Conservation (phyloP, 1,284 basidiomycete species). For the Stygiomarasmius scandens region DNA sequence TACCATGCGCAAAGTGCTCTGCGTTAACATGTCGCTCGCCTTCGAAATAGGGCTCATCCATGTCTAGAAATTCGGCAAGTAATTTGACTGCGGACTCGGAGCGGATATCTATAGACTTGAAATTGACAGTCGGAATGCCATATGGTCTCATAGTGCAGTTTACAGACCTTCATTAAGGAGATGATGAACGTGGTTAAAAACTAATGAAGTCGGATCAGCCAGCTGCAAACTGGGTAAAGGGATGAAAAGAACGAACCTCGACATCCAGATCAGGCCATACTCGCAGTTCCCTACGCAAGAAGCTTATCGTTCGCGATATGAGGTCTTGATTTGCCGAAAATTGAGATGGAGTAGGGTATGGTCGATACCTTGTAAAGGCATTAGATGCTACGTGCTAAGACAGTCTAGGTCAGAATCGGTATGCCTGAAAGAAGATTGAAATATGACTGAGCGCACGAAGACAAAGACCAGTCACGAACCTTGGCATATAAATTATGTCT, state of each 20-base stretch:
- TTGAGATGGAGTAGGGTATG: slow-evolving; percentile 79
- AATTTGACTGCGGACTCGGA: slow-evolving; percentile 83
- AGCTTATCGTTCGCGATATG: slow-evolving; percentile 74
- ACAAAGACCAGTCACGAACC: slow-evolving; percentile 44
- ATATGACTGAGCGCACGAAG: neutral
- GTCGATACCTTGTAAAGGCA: slow-evolving; percentile 76
- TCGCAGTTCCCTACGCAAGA: slow-evolving; percentile 81
- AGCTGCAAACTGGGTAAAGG: too few species aligned
- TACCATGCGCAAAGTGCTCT: slow-evolving; percentile 90
- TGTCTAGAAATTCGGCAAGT: slow-evolving; percentile 82
- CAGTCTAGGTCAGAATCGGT: slow-evolving; percentile 10
- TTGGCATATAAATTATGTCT: slow-evolving; percentile 78
- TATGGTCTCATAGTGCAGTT: too few species aligned
- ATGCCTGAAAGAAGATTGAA: slow-evolving; percentile 12
- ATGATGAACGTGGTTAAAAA: slow-evolving; percentile 80
- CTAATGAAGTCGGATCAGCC: slow-evolving; percentile 33
- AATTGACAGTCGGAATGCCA: too few species aligned
- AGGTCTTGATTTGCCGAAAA: slow-evolving; percentile 75
- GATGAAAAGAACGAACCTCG: slow-evolving; percentile 54
- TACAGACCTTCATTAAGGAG: slow-evolving; percentile 85
- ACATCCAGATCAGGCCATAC: slow-evolving; percentile 85
- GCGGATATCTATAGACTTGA: slow-evolving; percentile 85
- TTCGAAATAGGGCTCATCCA: slow-evolving; percentile 59
- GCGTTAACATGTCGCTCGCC: slow-evolving; percentile 67
- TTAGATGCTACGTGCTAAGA: slow-evolving; percentile 85